Evolutionary conservation across 225 moss, liverwort and hornwort species (phyloP), one percentile per base, ranked within the genome.

Genomic region (Sphagnum tenellum): DNA sequence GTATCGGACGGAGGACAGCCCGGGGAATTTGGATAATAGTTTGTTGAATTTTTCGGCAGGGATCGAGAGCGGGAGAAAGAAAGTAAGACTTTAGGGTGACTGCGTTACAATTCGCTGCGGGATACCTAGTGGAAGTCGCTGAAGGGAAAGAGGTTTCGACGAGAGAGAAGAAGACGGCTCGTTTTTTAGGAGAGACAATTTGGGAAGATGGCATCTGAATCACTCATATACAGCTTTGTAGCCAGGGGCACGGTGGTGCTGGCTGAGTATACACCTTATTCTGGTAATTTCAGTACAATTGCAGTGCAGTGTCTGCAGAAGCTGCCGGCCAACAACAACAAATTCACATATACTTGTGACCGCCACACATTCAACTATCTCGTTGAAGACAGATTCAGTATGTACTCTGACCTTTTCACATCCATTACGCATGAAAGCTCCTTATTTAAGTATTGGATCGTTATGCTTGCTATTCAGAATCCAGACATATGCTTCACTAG

Each of bases 331-430:
- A 47, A 2, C 2, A 73, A 68, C 55, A 73, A 67, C 51, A 84
- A 67, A 66, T 77, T 78, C 12, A 84, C 84, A 0, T 84, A 78
- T 64, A 80, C 77, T 0, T 84, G 73, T 29, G 81, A 81, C 11
- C 78, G 60, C 3, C 73, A 84, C 63, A 84, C 81, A 2, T 84
- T 84, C 71, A 84, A 84, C 56, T 84, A 78, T 63, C 46, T 84
- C 0, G 73, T 84, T 0, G 78, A 71, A 2, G 73, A 76, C 4
- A 69, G 73, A 0, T 76, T 71, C 56, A 55, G 64, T 71, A 50
- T 3, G 64, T 49, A 9, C 29, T 29, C 45, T 2, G 14, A 13
- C 48, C 55, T n/a, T 29, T 29, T 29, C 29, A 1, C 29, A 29
- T 29, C 29, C 29, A 29, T 56, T 4, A 13, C 13, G 11, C 56